phyloP scores from a whole-genome alignment of 768 basidiomycete genomes.

The Gautieria morchelliformis region DNA sequence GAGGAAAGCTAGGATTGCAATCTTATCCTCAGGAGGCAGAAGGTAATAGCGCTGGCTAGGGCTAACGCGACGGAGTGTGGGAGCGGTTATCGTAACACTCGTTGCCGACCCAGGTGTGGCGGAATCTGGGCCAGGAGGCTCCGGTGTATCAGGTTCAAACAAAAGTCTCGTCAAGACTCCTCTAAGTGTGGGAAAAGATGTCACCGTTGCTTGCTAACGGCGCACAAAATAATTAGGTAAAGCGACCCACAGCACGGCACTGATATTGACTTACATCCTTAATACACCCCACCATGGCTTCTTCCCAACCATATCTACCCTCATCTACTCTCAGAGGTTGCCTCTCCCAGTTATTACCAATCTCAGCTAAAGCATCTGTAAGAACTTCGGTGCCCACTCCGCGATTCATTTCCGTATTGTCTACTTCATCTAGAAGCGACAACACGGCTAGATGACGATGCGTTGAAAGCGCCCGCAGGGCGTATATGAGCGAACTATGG shows the following conservation, averaged over 20 bases:
- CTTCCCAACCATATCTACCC: slow-evolving; percentile 83
- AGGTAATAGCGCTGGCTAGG: slow-evolving; percentile 65
- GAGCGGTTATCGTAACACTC: neutral
- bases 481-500: slow-evolving; percentile 83
- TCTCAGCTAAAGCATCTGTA: slow-evolving; percentile 60
- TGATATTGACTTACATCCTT: slow-evolving; percentile 61
- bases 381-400: slow-evolving; percentile 45
- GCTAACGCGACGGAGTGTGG: slow-evolving; percentile 14
- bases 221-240: slow-evolving; percentile 1
- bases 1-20: slow-evolving; percentile 80
- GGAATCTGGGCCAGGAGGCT: neutral
- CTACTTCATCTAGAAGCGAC: slow-evolving; percentile 38
- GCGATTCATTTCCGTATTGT: slow-evolving; percentile 32
- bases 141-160: slow-evolving; percentile 48
- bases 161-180: slow-evolving; percentile 63
- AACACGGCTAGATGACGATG: slow-evolving; percentile 66
- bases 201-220: slow-evolving; percentile 58
- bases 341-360: slow-evolving; percentile 83
- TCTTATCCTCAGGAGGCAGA: slow-evolving; percentile 68
- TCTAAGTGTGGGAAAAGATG: slow-evolving; percentile 64
- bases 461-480: slow-evolving; percentile 74
- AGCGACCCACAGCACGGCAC: neutral
- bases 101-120: slow-evolving; percentile 6
- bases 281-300: slow-evolving; percentile 77
- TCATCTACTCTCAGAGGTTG: slow-evolving; percentile 64